Percentiles rank a stretch among this genome's conserved stretches.
These are phyloP conservation scores for Beauveria bassiana DNA, from an alignment of 2,329 filamentous ascomycete species.

Conservation along the genomic window DNA sequence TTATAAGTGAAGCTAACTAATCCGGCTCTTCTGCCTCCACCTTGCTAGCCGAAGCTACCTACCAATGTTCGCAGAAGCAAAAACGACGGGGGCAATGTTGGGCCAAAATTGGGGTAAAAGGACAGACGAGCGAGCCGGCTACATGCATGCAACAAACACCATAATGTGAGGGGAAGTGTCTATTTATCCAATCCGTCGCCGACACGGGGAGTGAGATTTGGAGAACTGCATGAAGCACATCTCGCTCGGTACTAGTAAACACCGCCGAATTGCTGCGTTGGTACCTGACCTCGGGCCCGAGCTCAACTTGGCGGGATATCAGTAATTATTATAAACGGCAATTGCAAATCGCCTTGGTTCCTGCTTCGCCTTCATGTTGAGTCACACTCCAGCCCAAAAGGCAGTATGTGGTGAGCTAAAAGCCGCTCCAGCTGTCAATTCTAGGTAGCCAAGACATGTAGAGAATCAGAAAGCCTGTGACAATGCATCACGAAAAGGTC, in stretches of 20 bases:
- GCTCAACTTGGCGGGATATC: neutral
- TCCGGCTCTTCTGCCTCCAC: neutral
- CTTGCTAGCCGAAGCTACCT: neutral
- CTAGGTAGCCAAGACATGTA: neutral
- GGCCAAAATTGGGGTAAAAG: conserved; percentile 3
- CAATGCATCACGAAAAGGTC: neutral
- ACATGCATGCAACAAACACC: neutral
- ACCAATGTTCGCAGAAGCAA: neutral
- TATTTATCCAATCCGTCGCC: neutral
- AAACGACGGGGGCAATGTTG: neutral
- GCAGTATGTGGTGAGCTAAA: neutral
- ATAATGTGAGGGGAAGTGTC: neutral
- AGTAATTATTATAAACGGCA: neutral
- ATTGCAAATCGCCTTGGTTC: neutral
- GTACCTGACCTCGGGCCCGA: conserved; percentile 1
- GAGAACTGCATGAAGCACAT: neutral
- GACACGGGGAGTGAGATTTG: neutral
- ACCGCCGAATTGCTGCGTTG: neutral
- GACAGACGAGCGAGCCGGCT: neutral
- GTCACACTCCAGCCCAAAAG: neutral
- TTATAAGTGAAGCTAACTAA: neutral
- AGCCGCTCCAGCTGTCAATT: conserved; percentile 1
- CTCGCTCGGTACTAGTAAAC: neutral
- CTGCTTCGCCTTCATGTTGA: neutral
- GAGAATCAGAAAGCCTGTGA: neutral